Conservation (phyloP, 1,284 basidiomycete genomes). For the Trichosporon inkin region DNA sequence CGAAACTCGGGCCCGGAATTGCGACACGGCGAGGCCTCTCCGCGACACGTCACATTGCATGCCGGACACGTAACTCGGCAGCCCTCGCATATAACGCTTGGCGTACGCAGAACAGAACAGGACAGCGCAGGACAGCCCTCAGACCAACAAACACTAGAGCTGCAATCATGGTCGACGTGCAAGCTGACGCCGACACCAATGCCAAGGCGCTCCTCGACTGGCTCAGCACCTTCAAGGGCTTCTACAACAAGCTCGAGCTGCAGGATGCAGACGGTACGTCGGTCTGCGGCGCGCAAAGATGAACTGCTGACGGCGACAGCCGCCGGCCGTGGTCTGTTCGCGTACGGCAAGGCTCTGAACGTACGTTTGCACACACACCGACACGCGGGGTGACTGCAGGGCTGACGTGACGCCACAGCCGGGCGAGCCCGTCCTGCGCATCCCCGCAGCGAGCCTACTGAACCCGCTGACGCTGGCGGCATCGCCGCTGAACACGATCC, state of each 20-base stretch:
- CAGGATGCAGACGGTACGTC: slow-evolving; percentile 13
- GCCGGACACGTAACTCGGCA: not conserved
- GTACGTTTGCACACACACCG: slow-evolving; percentile 7
- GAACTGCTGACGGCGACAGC: too few relatives aligned
- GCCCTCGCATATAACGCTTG: too few relatives aligned
- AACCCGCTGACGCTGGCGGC: slow-evolving; percentile 61
- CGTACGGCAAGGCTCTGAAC: slow-evolving; percentile 14
- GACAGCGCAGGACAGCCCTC: too few relatives aligned
- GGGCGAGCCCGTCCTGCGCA: slow-evolving; percentile 59
- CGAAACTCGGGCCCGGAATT: not conserved
- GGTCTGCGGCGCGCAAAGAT: not conserved
- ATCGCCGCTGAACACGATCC: slow-evolving; percentile 30
- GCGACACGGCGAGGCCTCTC: not conserved
- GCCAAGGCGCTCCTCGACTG: slow-evolving; percentile 17
- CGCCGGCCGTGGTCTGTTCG: slow-evolving; percentile 27
- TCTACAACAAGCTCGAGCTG: slow-evolving; percentile 22
- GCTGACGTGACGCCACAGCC: slow-evolving; percentile 48
- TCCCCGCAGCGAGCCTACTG: slow-evolving; percentile 65
- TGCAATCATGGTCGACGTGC: slow-evolving; percentile 11
- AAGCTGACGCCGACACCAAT: slow-evolving; percentile 1
- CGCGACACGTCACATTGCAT: slow-evolving; percentile 6
- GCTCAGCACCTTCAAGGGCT: slow-evolving; percentile 23
- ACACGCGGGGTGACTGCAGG: not conserved
- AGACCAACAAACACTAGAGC: too few relatives aligned
- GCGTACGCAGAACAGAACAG: too few relatives aligned